These are phyloP conservation scores for Prototheca wickerhamii DNA, from an alignment of 163 green algal species.

Conservation along the genomic window DNA sequence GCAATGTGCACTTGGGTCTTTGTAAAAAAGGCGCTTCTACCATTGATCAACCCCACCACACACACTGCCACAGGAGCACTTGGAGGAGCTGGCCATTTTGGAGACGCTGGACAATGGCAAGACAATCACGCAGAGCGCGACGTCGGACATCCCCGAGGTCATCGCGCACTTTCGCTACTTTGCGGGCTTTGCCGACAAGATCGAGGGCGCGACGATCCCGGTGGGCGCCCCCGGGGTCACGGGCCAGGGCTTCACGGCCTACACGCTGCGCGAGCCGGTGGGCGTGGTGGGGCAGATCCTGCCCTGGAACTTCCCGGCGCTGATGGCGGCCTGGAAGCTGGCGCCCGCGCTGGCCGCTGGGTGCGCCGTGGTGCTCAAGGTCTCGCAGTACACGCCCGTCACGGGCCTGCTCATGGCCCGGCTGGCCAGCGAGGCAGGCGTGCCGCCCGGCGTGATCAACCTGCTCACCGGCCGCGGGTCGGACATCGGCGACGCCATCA, in stretches of 20 bases:
- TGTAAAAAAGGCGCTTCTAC: neutral
- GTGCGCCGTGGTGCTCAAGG: constrained; percentile 62
- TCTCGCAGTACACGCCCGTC: constrained; percentile 58
- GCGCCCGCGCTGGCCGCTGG: constrained; percentile 55
- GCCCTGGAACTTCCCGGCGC: constrained; percentile 42
- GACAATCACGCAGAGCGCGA: constrained; percentile 19
- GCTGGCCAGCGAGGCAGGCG: constrained; percentile 28
- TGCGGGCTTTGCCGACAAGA: constrained; percentile 21
- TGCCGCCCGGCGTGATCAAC: constrained; percentile 49
- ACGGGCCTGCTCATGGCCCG: constrained; percentile 48
- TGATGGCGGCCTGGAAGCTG: constrained; percentile 66
- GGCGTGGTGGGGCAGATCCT: constrained; percentile 16
- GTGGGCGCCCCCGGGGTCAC: neutral
- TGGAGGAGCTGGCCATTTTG: constrained; percentile 50
- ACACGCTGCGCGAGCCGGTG: constrained; percentile 22
- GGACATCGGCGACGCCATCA: constrained; percentile 40
- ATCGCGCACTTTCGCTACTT: constrained; percentile 24
- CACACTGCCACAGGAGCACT: constrained; percentile 11
- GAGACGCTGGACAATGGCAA: constrained; percentile 55
- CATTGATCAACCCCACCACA: neutral
- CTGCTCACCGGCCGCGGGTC: constrained; percentile 52
- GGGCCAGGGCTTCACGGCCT: constrained; percentile 3
- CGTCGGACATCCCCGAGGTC: constrained; percentile 3
- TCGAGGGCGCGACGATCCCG: constrained; percentile 14
- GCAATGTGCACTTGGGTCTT: neutral